Conservation (phyloP, 164 flowering plant genomes). For the Cinnamomum micranthum region DNA sequence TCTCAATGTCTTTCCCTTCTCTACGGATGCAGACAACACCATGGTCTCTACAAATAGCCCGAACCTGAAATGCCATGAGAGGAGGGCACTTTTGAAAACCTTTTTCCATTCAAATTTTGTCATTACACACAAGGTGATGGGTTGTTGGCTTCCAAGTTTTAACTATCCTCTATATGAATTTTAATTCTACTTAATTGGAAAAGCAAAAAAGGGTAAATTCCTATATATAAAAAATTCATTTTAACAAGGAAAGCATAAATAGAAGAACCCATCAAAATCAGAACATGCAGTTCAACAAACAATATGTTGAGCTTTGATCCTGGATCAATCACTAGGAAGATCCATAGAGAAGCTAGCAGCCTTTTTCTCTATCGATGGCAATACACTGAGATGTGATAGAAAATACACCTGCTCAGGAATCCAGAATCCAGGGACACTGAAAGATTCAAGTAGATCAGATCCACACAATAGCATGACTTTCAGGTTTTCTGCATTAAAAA, state of each 20-base stretch:
- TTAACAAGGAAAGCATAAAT: background rate
- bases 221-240: too few species aligned
- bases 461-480: constrained; percentile 92
- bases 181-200: background rate
- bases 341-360: background rate
- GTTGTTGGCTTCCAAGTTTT: too few species aligned
- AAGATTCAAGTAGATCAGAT: constrained; percentile 84
- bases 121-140: background rate
- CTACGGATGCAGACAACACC: constrained; percentile 88
- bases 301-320: background rate
- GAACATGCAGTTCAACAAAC: background rate
- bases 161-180: background rate
- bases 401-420: constrained; percentile 70
- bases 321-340: background rate
- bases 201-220: background rate
- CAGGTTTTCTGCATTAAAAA: constrained; percentile 39
- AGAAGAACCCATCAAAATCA: background rate
- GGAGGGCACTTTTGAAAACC: background rate
- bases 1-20: constrained; percentile 76
- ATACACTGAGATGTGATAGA: background rate
- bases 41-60: constrained; percentile 60
- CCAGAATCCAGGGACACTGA: constrained; percentile 73
- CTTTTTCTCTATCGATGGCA: background rate
- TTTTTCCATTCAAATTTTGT: background rate
- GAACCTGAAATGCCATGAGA: constrained; percentile 41